Evolutionary conservation across 225 moss, liverwort and hornwort genomes (phyloP), one percentile per base, ranked within the genome.

Genomic region (Rhytidiadelphus loreus): DNA sequence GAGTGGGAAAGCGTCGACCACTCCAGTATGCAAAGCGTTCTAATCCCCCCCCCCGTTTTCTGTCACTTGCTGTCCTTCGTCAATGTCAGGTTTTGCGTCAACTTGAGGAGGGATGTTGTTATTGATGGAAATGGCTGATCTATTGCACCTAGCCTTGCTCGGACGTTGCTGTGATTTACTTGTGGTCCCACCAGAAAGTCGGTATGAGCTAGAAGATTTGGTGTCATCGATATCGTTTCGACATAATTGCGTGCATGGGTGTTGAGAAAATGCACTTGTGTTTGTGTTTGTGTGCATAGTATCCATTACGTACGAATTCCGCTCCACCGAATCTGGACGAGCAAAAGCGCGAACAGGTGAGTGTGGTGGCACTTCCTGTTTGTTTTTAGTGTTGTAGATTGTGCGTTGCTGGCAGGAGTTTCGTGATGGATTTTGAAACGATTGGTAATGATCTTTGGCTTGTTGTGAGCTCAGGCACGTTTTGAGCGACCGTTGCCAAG

Each of bases 311-410:
- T 88, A 99, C 98, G 79, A 97, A 95, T 90, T 99, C 98, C 50
- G 98, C 98, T 89, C 98, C 98, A 70, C 98, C 98, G 39, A 97
- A 96, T 93, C 94, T 99, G 70, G 96, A 99, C 88, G 97, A 99
- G 91, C 97, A 97, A 83, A 96, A 95, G 86, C 95, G 94, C 75
- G 96, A 99, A 70, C 97, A 96, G 97, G 98, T 99, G 81, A 44
- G 91, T 69, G 60, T 73, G 52, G 52, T 84, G 83, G 53, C 58
- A 39, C 46, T 85, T 80, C 68, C 25, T 58, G 53, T 71, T 59
- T 11, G 71, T 63, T 37, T 39, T 37, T 57, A 2, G 58, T 37
- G 2, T 55, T n/a, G 74, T 77, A 30, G 80, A 77, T 62, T 87
- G 86, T 74, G 84, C 69, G 78, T 65, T 32, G 69, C 61, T 61